These are phyloP conservation scores for Petasospora rhodanensis DNA, from an alignment of 1,139 yeast species.

Conservation along the genomic window DNA sequence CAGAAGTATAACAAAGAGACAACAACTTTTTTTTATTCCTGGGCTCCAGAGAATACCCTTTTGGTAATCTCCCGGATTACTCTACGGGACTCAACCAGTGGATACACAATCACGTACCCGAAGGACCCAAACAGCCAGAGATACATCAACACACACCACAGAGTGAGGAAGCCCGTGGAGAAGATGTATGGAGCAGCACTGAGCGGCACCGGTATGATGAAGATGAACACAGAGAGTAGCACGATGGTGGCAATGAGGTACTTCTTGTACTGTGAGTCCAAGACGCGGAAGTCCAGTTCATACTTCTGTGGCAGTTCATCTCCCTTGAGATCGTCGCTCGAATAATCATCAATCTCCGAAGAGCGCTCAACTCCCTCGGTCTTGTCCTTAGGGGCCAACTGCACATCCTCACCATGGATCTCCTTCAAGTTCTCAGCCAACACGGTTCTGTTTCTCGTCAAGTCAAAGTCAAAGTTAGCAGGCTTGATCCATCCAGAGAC, in stretches of 20 bases:
- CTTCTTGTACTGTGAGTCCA: conserved; percentile 18
- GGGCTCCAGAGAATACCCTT: conserved; percentile 3
- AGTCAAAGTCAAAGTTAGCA: conserved; percentile 34
- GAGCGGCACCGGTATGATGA: conserved; percentile 30
- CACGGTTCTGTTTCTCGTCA: conserved; percentile 34
- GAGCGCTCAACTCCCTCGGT: too few species aligned
- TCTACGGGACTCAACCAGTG: conserved; percentile 27
- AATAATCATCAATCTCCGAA: neutral
- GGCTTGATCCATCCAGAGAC: conserved; percentile 32
- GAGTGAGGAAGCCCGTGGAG: conserved; percentile 27
- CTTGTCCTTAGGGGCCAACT: too few species aligned
- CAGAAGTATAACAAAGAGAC: too few species aligned
- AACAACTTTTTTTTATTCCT: too few species aligned
- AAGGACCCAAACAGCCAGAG: conserved; percentile 31
- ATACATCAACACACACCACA: conserved; percentile 26
- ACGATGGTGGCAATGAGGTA: conserved; percentile 15
- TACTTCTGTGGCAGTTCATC: conserved; percentile 13
- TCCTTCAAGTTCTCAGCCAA: conserved; percentile 22
- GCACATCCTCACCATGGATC: too few species aligned
- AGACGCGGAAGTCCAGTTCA: conserved; percentile 8
- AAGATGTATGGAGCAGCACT: conserved; percentile 29
- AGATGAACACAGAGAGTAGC: conserved; percentile 17
- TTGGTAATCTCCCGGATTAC: conserved; percentile 8
- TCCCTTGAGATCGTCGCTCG: conserved; percentile 4
- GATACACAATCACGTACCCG: conserved; percentile 27